Base-by-base conservation (phyloP, 495 filamentous ascomycete species). In the Neurospora sp. region DNA sequence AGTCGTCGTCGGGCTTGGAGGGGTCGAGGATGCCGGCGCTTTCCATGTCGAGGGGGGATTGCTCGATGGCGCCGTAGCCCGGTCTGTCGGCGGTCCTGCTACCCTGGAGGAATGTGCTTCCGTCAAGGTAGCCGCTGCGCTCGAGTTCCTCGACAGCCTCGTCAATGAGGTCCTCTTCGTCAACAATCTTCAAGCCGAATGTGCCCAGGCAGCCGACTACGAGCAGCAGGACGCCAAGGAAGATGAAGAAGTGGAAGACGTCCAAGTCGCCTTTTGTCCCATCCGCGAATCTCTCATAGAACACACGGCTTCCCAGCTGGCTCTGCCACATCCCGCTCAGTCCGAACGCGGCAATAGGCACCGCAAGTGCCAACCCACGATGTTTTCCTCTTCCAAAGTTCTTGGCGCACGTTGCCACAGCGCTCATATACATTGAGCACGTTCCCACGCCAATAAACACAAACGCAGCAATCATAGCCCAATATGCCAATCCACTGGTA, bases 301-400 rank as follows among this genome's bases (percentile, higher is more conserved):
- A 88, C 66, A 96, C 75, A 70, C 90, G 87, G 69, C 90, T 94
- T 31, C 92, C 95, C 44, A 97, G 79, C 83, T 99, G 96, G 76
- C 93, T 96, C 84, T 93, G 87, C 91, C 95, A 97, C 92, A 99
- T 93, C 6, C 93, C 92, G 76, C 94, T 97, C 69, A 99, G 82
- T 12, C 96, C 96, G 79, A 97, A 97, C 4, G 92, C 89, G 0
- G 96, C 93, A 83, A 99, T 98, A 8, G 96, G 96, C 70, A 93
- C 81, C 31, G 94, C 95, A 71, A 99, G 84, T 78, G 96, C 94
- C 72, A 99, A 81, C 0, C 96, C 95, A 79, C 94, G 92, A 77
- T 96, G 89, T 78, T 91, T 94, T 4, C 94, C 93, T 46, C 90
- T 85, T 23, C 95, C 93, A 80, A 98, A 98, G 81, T 97, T 98